These are phyloP conservation scores for Gaeumannomyces tritici DNA, from an alignment of 2,329 filamentous ascomycete genomes.

Conservation along the genomic window DNA sequence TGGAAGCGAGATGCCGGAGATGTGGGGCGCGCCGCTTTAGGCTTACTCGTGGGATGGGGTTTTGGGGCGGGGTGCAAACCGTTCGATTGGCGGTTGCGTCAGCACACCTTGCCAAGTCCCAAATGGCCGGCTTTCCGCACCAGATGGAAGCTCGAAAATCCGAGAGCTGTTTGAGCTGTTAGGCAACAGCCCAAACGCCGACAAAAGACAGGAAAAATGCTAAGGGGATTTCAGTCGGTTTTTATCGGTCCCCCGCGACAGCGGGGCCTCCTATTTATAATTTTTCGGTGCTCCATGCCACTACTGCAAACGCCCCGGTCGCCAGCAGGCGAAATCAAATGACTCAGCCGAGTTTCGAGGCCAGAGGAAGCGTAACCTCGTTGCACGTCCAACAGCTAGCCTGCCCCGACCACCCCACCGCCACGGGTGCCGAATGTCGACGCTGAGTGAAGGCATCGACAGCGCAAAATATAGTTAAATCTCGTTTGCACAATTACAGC, in stretches of 20 bases:
- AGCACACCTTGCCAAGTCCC: background rate
- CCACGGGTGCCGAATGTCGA: background rate
- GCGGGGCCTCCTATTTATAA: slow-evolving; percentile 25
- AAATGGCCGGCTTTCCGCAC: background rate
- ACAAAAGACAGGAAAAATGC: background rate
- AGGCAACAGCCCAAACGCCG: background rate
- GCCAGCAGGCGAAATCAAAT: background rate
- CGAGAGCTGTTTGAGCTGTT: background rate
- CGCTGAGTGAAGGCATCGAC: background rate
- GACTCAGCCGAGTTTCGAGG: background rate
- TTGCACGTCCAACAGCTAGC: background rate
- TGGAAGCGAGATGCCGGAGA: background rate
- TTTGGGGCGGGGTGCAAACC: background rate
- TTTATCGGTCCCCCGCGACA: slow-evolving; percentile 6
- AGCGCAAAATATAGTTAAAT: background rate
- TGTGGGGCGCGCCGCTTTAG: background rate
- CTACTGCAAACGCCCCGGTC: no score
- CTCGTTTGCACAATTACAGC: background rate
- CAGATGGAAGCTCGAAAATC: background rate
- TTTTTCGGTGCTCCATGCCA: slow-evolving; percentile 3
- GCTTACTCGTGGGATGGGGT: background rate
- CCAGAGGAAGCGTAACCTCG: background rate
- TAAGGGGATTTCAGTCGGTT: background rate
- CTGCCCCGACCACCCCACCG: background rate
- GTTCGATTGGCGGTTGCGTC: background rate